Evolutionary conservation across 2,329 filamentous ascomycete genomes (phyloP), one percentile per base, ranked within the genome.

Genomic region (Talaromyces piceae): DNA sequence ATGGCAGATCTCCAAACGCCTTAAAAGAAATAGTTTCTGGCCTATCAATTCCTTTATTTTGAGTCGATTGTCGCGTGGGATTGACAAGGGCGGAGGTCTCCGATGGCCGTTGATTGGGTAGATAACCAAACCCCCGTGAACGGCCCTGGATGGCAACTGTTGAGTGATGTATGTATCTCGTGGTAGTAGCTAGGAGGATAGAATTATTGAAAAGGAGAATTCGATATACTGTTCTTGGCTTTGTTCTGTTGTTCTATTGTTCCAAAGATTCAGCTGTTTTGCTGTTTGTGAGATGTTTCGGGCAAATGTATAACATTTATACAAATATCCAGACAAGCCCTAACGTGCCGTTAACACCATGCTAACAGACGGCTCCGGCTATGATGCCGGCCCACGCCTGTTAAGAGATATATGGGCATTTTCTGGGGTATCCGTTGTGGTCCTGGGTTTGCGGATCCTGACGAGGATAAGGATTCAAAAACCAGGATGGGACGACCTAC

Each of bases 391-490:
- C 4, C 52, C 57, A 8, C 50, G 37, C 9, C 49, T 62, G 4
- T 54, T 61, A 8, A 50, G 56, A 5, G 58, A 61, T 51, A 41
- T 61, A 1, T 62, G 59, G 60, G 54, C 49, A 7, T 51, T 61
- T 11, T 54, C 57, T 11, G 56, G 33, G 7, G 45, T 61, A 20
- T 56, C 57, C 1, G 56, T 59, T 30, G 0, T 59, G 11, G 47
- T 54, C 2, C 27, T 61, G 8, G 16, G 48, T 7, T 51, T 62
- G 41, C 56, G 60, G 37, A 46, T 61, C 11, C 9, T 47, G 43
- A 58, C 60, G 6, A 62, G 61, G 50, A 50, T 52, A 23, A 55
- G 55, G 30, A 55, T 62, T 5, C n/a, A 50, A 16, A 61, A 61
- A 33, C 53, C 60, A 20, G 58, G 54, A 2, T 48, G 41, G 33